These are phyloP conservation scores for Candida stauntonica DNA, from an alignment of 805 yeast species.

Conservation along the genomic window DNA sequence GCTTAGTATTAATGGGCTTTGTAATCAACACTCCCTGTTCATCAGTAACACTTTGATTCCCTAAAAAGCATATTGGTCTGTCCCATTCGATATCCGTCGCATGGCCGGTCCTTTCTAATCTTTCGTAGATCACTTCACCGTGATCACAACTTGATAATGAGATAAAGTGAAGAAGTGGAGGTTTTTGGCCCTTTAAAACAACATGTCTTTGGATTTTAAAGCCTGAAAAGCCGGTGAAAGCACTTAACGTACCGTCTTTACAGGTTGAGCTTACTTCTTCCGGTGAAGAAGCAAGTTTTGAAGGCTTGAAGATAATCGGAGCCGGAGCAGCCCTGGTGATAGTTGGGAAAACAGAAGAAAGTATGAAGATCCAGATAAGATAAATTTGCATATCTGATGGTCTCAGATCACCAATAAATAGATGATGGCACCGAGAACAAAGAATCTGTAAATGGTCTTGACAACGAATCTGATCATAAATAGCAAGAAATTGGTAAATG, in stretches of 20 bases:
- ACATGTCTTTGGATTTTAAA: slow-evolving; percentile 49
- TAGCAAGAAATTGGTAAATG: neutral
- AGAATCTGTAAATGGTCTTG: slow-evolving; percentile 5
- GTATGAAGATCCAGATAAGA: neutral
- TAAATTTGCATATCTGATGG: neutral
- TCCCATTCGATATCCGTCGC: slow-evolving; percentile 46
- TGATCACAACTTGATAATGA: slow-evolving; percentile 46
- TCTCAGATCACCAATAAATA: slow-evolving; percentile 6
- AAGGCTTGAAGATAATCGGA: neutral
- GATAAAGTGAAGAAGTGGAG: slow-evolving; percentile 40
- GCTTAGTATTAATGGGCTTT: slow-evolving; percentile 1
- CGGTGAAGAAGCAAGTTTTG: neutral
- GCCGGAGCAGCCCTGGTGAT: neutral
- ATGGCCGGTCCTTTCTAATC: slow-evolving; percentile 31
- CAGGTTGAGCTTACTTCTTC: slow-evolving; percentile 1
- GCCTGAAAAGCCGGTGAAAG: slow-evolving; percentile 42
- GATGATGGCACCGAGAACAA: slow-evolving; percentile 5
- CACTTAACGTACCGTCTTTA: slow-evolving; percentile 3
- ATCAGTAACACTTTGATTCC: slow-evolving; percentile 11
- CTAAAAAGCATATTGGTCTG: slow-evolving; percentile 41
- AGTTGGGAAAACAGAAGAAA: neutral
- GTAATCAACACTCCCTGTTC: slow-evolving; percentile 3
- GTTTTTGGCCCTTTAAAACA: slow-evolving; percentile 34
- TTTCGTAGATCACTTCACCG: slow-evolving; percentile 45
- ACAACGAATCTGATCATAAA: slow-evolving; percentile 13